phyloP scores from a whole-genome alignment of 352 stramenopile species.

The Stramenopiles sp. region DNA sequence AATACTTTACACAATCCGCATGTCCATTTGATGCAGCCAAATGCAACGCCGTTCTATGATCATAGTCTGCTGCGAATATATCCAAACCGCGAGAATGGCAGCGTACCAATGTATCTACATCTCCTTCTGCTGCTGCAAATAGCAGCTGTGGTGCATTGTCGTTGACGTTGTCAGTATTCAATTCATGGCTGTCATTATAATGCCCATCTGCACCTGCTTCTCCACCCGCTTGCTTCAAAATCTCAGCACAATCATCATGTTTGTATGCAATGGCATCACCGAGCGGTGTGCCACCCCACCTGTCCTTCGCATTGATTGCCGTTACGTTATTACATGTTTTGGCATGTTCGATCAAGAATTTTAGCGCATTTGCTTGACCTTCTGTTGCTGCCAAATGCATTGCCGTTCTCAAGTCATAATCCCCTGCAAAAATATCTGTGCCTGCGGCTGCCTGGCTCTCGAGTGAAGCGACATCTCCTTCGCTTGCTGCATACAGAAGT shows the following conservation, averaged over 20 bases:
- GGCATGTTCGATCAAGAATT: constrained; percentile 25
- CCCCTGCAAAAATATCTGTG: constrained; percentile 9
- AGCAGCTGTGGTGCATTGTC: constrained; percentile 6
- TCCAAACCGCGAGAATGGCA: constrained; percentile 1
- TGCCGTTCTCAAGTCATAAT: constrained; percentile 41
- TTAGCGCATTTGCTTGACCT: constrained; percentile 36
- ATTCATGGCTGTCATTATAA: neutral
- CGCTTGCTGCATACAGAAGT: constrained; percentile 18
- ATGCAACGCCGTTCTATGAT: constrained; percentile 44
- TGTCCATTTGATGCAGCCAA: constrained; percentile 41
- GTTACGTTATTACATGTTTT: constrained; percentile 23
- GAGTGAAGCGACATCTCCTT: constrained; percentile 19
- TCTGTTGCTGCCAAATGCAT: constrained; percentile 45
- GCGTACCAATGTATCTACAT: constrained; percentile 16
- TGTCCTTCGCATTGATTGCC: constrained; percentile 37
- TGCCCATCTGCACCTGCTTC: neutral
- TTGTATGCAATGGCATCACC: constrained; percentile 32
- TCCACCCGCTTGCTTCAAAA: neutral
- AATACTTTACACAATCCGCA: constrained; percentile 31
- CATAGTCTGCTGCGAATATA: constrained; percentile 25
- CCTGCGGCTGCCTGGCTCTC: constrained; percentile 10
- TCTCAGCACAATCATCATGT: neutral
- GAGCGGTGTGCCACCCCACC: constrained; percentile 39
- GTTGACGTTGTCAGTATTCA: neutral
- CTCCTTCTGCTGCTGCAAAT: constrained; percentile 19